Conservation (phyloP, 2,329 filamentous ascomycete genomes). For the Fusarium sp. region DNA sequence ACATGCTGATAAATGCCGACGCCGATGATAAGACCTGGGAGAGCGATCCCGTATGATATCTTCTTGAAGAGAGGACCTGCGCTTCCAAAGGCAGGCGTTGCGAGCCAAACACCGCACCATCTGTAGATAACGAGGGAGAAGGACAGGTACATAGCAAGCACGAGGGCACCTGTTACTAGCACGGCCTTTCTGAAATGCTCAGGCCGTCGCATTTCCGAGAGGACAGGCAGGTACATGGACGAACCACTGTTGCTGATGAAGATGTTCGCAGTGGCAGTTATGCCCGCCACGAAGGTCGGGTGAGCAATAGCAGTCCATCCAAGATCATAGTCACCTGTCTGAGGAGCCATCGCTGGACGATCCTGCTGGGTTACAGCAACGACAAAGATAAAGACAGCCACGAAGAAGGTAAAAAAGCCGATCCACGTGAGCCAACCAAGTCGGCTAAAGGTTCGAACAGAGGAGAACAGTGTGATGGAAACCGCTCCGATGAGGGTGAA, state of each 20-base stretch:
- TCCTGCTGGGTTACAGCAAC: background rate
- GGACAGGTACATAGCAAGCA: background rate
- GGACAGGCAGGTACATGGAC: constrained; percentile 53
- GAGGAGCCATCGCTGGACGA: background rate
- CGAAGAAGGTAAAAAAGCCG: background rate
- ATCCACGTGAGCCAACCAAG: constrained; percentile 4
- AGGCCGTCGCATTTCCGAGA: constrained; percentile 61
- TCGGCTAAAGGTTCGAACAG: background rate
- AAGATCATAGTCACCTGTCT: background rate
- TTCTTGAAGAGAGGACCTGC: background rate
- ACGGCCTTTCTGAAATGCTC: constrained; percentile 1
- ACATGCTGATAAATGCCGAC: constrained; percentile 3
- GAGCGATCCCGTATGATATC: background rate
- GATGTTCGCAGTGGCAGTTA: background rate
- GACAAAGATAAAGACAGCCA: constrained; percentile 3
- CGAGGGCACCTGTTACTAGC: background rate
- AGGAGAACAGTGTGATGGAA: background rate
- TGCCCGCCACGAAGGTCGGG: background rate
- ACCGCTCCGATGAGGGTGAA: background rate
- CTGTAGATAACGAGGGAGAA: constrained; percentile 5
- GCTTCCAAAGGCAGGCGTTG: background rate
- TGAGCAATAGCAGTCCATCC: background rate
- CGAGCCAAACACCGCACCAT: constrained; percentile 1
- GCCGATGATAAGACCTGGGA: background rate
- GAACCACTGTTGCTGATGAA: constrained; percentile 63